A percentile compares a stretch with the other conserved stretches of the same genome.
Evolutionary conservation across 371 early-diverging fungal species (phyloP).

Genomic region (Actinomortierella ambigua): DNA sequence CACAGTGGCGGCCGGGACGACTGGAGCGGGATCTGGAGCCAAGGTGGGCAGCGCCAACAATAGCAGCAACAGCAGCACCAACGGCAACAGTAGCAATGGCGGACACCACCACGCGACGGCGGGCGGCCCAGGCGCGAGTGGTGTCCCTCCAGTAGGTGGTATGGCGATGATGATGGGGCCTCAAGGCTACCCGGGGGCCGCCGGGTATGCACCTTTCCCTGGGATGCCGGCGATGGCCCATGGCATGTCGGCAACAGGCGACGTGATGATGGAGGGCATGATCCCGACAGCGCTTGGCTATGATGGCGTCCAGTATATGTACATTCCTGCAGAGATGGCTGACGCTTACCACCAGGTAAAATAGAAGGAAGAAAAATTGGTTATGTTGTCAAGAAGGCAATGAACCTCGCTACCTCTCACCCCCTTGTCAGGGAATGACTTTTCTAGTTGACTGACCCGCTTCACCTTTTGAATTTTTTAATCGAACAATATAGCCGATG

Average conservation of each 20-base stretch:
- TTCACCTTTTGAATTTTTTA: too few species aligned
- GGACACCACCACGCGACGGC: neutral
- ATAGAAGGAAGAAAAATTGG: too few species aligned
- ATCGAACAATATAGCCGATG: too few species aligned
- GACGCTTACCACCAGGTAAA: constrained; percentile 41
- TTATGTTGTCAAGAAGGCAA: too few species aligned
- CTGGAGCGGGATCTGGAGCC: constrained; percentile 11
- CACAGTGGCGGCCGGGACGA: constrained; percentile 28
- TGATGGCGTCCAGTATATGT: constrained; percentile 33
- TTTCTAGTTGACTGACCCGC: too few species aligned
- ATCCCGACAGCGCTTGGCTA: constrained; percentile 26
- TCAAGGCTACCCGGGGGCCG: neutral
- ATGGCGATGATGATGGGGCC: neutral
- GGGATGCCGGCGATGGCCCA: too few species aligned
- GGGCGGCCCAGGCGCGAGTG: neutral
- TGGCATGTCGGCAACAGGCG: neutral
- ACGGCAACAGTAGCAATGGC: constrained; percentile 10
- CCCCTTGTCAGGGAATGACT: too few species aligned
- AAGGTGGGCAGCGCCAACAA: constrained; percentile 10
- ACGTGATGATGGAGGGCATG: constrained; percentile 27
- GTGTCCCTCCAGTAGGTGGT: constrained; percentile 1
- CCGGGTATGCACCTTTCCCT: too few species aligned
- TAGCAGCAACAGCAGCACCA: neutral
- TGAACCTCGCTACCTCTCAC: too few species aligned
- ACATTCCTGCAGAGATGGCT: constrained; percentile 25